Evolutionary conservation across 2,329 filamentous ascomycete species (phyloP).

Genomic region (Balansia obtecta): DNA sequence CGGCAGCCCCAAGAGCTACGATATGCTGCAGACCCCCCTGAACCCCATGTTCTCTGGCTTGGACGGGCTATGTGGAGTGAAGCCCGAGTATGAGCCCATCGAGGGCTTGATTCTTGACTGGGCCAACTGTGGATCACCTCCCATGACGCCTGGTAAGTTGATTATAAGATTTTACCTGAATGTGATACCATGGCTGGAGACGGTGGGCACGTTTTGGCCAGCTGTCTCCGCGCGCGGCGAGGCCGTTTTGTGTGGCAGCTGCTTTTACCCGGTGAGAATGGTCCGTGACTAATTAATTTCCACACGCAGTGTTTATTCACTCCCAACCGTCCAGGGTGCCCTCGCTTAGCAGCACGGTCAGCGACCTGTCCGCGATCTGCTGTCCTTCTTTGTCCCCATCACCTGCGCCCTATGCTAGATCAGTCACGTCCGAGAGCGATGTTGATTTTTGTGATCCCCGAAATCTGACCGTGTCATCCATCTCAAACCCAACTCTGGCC

Average conservation of each 20-base stretch:
- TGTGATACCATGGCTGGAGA: neutral
- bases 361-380: constrained; percentile 61
- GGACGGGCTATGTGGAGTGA: constrained; percentile 50
- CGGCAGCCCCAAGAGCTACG: constrained; percentile 71
- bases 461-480: constrained; percentile 62
- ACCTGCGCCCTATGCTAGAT: constrained; percentile 64
- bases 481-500: constrained; percentile 35
- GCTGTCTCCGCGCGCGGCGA: neutral
- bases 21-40: constrained; percentile 70
- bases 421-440: constrained; percentile 56
- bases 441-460: constrained; percentile 86
- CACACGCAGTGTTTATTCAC: constrained; percentile 34
- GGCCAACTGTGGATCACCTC: constrained; percentile 66
- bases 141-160: constrained; percentile 78
- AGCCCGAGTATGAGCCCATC: constrained; percentile 58
- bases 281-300: constrained; percentile 26
- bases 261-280: constrained; percentile 2
- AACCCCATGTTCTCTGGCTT: constrained; percentile 67
- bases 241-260: neutral
- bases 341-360: constrained; percentile 51
- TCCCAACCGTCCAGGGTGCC: constrained; percentile 35
- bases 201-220: neutral
- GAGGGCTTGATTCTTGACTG: constrained; percentile 70
- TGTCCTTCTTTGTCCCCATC: constrained; percentile 83
- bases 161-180: too few species aligned